phyloP scores from a whole-genome alignment of 768 basidiomycete genomes.

The Phlebiopsis gigantea region DNA sequence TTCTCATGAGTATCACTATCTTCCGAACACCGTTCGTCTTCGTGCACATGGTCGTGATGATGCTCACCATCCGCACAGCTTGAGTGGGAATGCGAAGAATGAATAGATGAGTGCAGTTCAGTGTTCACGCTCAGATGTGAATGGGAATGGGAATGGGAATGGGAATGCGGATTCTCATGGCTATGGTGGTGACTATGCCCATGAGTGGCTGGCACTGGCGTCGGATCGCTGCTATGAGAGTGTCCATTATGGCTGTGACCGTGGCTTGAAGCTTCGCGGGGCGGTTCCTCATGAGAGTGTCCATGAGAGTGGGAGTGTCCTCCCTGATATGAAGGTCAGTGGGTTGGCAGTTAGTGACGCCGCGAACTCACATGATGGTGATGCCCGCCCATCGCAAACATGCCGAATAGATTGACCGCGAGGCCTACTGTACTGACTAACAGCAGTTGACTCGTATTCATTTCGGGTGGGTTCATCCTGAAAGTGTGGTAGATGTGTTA shows the following conservation, averaged over 20 bases:
- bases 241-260: conserved; percentile 20
- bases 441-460: conserved; percentile 92
- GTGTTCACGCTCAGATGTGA: conserved; percentile 23
- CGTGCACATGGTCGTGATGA: not conserved
- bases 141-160: conserved; percentile 20
- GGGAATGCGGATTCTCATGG: conserved; percentile 11
- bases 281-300: conserved; percentile 20
- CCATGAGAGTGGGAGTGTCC: conserved; percentile 46
- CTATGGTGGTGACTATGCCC: conserved; percentile 4
- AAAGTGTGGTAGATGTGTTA: no score
- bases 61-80: conserved; percentile 18
- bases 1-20: not conserved
- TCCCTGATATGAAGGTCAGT: conserved; percentile 30
- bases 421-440: conserved; percentile 87
- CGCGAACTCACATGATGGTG: conserved; percentile 62
- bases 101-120: conserved; percentile 4
- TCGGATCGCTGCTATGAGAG: conserved; percentile 18
- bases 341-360: not conserved
- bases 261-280: not conserved
- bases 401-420: conserved; percentile 93
- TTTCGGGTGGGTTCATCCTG: conserved; percentile 92
- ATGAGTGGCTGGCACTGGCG: conserved; percentile 5
- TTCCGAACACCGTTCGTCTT: not conserved
- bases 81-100: conserved; percentile 15
- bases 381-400: conserved; percentile 98